These are phyloP conservation scores for Globisporangium irregulare DNA, from an alignment of 352 stramenopile species.

Conservation along the genomic window DNA sequence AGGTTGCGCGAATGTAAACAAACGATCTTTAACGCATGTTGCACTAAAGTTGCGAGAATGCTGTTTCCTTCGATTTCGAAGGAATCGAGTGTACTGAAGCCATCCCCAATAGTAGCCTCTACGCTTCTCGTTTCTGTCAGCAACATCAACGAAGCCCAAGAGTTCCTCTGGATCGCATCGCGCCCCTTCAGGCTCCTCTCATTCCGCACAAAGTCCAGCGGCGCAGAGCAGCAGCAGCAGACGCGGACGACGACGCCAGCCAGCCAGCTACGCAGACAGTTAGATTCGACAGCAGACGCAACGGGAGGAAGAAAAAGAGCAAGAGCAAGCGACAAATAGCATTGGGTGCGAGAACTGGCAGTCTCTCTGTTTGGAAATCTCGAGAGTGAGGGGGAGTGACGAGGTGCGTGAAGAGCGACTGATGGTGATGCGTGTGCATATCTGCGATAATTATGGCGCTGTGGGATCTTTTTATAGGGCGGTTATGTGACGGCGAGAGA, in stretches of 20 bases:
- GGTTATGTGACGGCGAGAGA: constrained; percentile 8
- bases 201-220: neutral
- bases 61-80: constrained; percentile 9
- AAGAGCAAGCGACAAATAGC: neutral
- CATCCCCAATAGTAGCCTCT: constrained; percentile 9
- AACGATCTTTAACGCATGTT: constrained; percentile 4
- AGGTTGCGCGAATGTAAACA: constrained; percentile 9
- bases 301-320: neutral
- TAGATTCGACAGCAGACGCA: neutral
- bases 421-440: neutral
- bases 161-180: neutral
- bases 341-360: neutral
- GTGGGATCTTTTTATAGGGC: constrained; percentile 19
- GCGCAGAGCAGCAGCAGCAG: neutral
- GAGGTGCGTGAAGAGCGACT: neutral
- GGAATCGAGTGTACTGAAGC: neutral
- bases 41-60: constrained; percentile 10
- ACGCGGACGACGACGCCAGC: neutral
- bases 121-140: neutral
- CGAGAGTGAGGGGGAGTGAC: neutral
- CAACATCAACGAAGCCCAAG: neutral
- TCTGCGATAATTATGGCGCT: neutral
- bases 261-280: neutral
- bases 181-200: constrained; percentile 1
- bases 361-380: neutral